Conservation (phyloP, 352 stramenopile genomes). For the Phytophthora macrochlamydospora region DNA sequence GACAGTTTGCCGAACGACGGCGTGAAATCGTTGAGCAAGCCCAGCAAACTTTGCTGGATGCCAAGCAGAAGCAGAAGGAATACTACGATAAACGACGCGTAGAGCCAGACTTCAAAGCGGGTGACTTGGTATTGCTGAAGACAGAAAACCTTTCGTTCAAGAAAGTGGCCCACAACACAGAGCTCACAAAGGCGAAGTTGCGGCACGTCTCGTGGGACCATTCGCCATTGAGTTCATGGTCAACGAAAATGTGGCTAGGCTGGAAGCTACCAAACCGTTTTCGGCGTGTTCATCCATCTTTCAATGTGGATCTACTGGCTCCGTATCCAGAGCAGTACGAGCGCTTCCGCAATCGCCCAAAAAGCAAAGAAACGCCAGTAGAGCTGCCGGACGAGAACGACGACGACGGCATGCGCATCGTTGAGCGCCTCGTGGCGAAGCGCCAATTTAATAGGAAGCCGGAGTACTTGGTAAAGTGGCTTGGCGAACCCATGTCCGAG, state of each 20-base stretch:
- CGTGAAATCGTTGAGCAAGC: neutral
- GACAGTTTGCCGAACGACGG: neutral
- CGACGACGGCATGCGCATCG: neutral
- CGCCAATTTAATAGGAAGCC: neutral
- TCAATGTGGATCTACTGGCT: constrained; percentile 1
- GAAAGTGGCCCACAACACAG: neutral
- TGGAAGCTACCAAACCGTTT: constrained; percentile 1
- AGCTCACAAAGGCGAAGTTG: constrained; percentile 1
- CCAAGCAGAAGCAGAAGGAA: neutral
- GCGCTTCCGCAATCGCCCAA: neutral
- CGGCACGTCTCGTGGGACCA: neutral
- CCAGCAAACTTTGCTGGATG: neutral
- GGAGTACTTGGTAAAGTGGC: neutral
- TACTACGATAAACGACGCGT: neutral
- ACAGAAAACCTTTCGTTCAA: neutral
- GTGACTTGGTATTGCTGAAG: constrained; percentile 1
- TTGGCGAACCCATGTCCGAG: neutral
- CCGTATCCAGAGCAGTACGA: neutral
- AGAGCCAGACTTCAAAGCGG: constrained; percentile 2
- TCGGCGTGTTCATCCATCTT: neutral
- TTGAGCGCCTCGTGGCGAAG: neutral
- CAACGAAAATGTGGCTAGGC: constrained; percentile 1
- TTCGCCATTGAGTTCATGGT: constrained; percentile 3
- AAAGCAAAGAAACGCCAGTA: neutral
- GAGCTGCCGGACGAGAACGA: neutral